Evolutionary conservation across 2,329 filamentous ascomycete genomes (phyloP), one percentile per base, ranked within the genome.

Genomic region (Phialophora expanda): DNA sequence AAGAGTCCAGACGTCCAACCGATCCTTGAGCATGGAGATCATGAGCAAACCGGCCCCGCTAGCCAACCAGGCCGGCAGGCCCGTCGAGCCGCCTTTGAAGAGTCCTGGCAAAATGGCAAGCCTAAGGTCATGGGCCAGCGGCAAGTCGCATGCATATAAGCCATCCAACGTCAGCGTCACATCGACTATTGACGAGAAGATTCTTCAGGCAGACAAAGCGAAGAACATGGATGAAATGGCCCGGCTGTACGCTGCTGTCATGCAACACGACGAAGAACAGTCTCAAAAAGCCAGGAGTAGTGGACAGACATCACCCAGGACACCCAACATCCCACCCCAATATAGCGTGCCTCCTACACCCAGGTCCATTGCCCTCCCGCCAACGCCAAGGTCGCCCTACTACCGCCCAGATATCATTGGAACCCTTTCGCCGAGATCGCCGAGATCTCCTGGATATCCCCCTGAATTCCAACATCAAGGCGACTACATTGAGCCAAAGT

Each of bases 171-270:
- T 87, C 61, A 86, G 89, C 65, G 87, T 91, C 66, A 85, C 84
- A 14, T 69, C 69, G 17, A 88, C 87, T 24, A 91, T 97, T 66
- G 92, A 97, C 76, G 88, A 90, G 66, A 85, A 84, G 66, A 85
- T 97, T 17, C 85, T 97, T 26, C 86, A 89, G 66, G 85, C 86
- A 66, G 91, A 97, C 78, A 87, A 86, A 75, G 84, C 85, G 74
- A 89, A 89, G 81, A 88, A 91, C 69, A 89, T 95, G 77, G 84
- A 89, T 70, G 91, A 97, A 76, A 88, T 97, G 78, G 93, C 97
- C 77, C 88, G 91, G 73, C 88, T 98, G 76, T 98, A 97, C 79
- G 92, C 89, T 68, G 90, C 93, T 71, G 93, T 97, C 69, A 90
- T 97, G 88, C 92, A 93, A 77, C 91, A 96, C 73, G 93, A 97